These are phyloP conservation scores for Tylopilus felleus DNA, from an alignment of 768 basidiomycete genomes.

Conservation along the genomic window DNA sequence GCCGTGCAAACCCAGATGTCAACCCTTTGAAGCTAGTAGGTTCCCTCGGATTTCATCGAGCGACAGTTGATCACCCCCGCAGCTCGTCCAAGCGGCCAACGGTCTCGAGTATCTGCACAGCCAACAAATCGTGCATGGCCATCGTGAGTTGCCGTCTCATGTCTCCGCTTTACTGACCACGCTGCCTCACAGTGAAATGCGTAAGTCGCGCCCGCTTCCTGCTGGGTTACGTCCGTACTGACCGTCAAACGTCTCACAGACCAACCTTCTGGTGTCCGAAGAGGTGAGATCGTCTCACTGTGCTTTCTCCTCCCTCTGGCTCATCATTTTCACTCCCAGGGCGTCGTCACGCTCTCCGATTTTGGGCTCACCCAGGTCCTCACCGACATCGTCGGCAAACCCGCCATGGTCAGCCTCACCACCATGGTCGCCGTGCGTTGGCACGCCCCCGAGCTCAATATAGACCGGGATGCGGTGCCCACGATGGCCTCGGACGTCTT, in stretches of 20 bases:
- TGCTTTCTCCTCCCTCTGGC: background rate
- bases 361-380: conserved; percentile 64
- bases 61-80: background rate
- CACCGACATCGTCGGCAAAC: conserved; percentile 51
- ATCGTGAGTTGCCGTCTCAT: conserved; percentile 41
- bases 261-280: conserved; percentile 56
- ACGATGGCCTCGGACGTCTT: conserved; percentile 53
- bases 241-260: conserved; percentile 30
- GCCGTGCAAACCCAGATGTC: conserved; percentile 32
- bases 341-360: conserved; percentile 55
- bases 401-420: conserved; percentile 46
- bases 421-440: conserved; percentile 49
- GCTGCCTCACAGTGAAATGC: conserved; percentile 48
- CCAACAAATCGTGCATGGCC: conserved; percentile 53
- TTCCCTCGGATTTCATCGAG: background rate
- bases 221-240: background rate
- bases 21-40: conserved; percentile 44
- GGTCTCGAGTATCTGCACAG: conserved; percentile 58
- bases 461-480: conserved; percentile 39
- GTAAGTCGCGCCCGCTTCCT: conserved; percentile 35
- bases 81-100: conserved; percentile 53
- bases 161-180: conserved; percentile 1
- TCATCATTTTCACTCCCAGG: conserved; percentile 31
- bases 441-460: conserved; percentile 59
- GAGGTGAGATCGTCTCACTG: conserved; percentile 30